A percentile compares a stretch with the other conserved stretches of the same genome.
phyloP scores from a whole-genome alignment of 208 protist genomes.

The Porcisia deanei region DNA sequence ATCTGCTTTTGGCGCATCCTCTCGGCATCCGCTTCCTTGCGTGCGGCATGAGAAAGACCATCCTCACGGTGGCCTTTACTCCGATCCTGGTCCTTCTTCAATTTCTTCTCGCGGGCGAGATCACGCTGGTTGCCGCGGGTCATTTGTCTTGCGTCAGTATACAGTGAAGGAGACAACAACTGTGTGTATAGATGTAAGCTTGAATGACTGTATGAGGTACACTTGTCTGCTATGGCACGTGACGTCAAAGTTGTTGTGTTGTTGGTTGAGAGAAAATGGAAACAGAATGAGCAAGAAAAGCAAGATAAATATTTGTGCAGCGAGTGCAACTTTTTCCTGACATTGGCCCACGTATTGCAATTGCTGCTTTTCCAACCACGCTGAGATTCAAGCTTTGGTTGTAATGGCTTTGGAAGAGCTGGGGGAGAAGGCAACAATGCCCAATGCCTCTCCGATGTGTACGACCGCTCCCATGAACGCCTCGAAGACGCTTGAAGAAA shows the following conservation, averaged over 20 bases:
- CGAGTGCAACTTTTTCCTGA: not conserved
- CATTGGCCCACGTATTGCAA: not conserved
- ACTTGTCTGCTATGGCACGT: slow-evolving; percentile 1
- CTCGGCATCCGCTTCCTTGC: slow-evolving; percentile 87
- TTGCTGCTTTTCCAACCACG: not conserved
- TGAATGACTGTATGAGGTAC: slow-evolving; percentile 7
- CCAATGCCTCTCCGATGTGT: not conserved
- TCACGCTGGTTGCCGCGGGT: slow-evolving; percentile 91
- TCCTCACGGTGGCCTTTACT: slow-evolving; percentile 74
- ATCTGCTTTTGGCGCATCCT: slow-evolving; percentile 88
- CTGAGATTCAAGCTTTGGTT: too few relatives aligned
- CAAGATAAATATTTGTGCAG: too few relatives aligned
- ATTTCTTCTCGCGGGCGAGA: slow-evolving; percentile 86
- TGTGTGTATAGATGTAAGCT: not conserved
- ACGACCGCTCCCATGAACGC: not conserved
- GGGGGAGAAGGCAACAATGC: not conserved
- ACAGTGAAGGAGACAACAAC: slow-evolving; percentile 7
- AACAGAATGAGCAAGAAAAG: not conserved
- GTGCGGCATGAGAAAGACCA: slow-evolving; percentile 57
- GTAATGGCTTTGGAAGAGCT: not conserved
- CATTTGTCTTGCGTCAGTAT: slow-evolving; percentile 39
- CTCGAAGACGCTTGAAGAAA: not conserved
- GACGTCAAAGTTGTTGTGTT: not conserved
- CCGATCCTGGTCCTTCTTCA: slow-evolving; percentile 82
- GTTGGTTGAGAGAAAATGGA: not conserved